Evolutionary conservation across 2,329 filamentous ascomycete genomes (phyloP), one percentile per base, ranked within the genome.

Genomic region (Triangularia verruculosa): DNA sequence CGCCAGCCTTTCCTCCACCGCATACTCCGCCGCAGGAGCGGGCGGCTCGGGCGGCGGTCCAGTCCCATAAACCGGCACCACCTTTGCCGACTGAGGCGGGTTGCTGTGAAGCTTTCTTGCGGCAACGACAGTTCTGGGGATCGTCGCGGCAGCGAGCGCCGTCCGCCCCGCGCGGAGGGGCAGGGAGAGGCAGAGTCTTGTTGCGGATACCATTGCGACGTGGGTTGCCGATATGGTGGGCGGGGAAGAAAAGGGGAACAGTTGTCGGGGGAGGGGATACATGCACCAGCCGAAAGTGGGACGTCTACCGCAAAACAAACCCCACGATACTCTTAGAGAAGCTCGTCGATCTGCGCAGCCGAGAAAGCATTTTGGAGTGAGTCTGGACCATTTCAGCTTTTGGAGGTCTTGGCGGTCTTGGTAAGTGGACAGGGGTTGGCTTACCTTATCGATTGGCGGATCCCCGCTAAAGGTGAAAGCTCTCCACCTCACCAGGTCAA

Each of bases 21-120:
- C 78, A 73, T 61, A 79, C 75, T 75, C 74, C 77, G 39, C 75
- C 75, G 34, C 72, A 71, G 52, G 84, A 80, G 24, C 76, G 1
- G 86, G 86, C 0, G 85, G 77, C 62, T 80, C 77, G 2, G 86
- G 86, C 6, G 86, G 86, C 61, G 86, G 86, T 1, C 86, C 67
- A 27, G 69, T 70, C 39, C 70, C 69, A 47, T 67, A 70, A 12
- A 73, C 66, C 20, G 70, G 70, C 9, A 69, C 71, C n/a, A 71
- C 69, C 51, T 68, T 71, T 62, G 66, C 70, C 27, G 62, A 66
- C 39, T 64, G 60, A n/a, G 59, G 53, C 20, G 67, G 53, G 63
- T 64, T 59, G 68, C 13, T 66, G 63, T 63, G 68, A 64, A 80
- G 67, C 20, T 68, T 55, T 68, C 71, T 63, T 64, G 68, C 30